Evolutionary conservation across 2,329 filamentous ascomycete genomes (phyloP), one percentile per base, ranked within the genome.

Genomic region (Aspergillus sp.): DNA sequence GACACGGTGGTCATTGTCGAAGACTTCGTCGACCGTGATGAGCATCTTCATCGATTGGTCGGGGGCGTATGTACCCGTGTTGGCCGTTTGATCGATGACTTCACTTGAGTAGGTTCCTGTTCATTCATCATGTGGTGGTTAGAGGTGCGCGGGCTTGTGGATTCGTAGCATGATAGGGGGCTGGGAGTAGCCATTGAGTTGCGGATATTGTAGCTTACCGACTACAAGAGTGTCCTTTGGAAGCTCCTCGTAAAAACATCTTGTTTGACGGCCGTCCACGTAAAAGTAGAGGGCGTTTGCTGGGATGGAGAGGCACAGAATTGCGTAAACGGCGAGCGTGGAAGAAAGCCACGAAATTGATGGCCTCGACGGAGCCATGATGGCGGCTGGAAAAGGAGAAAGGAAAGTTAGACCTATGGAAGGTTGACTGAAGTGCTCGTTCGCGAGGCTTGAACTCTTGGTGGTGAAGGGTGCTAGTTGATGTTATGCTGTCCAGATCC

Each of bases 191-290:
- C 27, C 27, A 19, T 17, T 50, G 7, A n/a, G 27, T 53, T 56
- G 41, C 33, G 12, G 49, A 23, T 14, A 23, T n/a, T 31, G 23
- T 31, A 21, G 66, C 85, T 61, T 81, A 88, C 86, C 95, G 59
- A 97, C 93, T 56, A 99, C 93, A 58, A 99, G 81, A 14, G 95
- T 98, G 76, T 96, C 93, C 82, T 98, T 97, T 65, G 95, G 93
- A 59, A 99, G 85, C 77, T 98, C 93, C 81, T 99, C 95, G 79
- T 90, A 96, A 86, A 99, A 99, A 80, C 95, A 99, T 80, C 96
- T 97, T 66, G 91, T 89, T 64, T 85, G 81, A 50, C 85, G 84
- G 70, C 90, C 90, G 74, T 98, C 92, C 76, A 98, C 88, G 82
- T 90, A 98, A 83, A 99, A 96, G 86, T 96, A 93, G 58, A 99